Evolutionary conservation across 305 asterid species (phyloP).

Genomic region (Solanum chacoense): DNA sequence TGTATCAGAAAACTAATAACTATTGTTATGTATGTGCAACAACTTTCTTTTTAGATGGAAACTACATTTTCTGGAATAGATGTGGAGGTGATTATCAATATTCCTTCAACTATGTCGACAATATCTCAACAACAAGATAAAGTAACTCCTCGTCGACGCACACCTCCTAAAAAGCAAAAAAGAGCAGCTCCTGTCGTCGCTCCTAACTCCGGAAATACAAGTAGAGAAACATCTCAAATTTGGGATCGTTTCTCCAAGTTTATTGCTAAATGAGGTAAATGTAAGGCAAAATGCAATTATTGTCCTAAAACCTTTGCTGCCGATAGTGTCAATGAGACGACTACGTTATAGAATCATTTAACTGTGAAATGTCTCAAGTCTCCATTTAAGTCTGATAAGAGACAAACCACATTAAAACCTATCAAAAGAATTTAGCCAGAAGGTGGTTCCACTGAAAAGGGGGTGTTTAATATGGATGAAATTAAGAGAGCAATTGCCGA

Average conservation of each 20-base stretch:
- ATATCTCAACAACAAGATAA: neutral
- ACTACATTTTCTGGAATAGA: neutral
- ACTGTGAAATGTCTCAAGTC: neutral
- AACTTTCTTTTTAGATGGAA: neutral
- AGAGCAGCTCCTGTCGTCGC: neutral
- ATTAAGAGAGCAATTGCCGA: neutral
- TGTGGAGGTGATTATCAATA: no score
- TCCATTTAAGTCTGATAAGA: no score
- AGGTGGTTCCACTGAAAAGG: neutral
- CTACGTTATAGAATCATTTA: neutral
- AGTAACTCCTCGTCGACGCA: neutral
- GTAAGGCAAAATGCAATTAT: neutral
- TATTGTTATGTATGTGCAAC: neutral
- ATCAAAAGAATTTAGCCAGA: neutral
- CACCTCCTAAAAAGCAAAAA: neutral
- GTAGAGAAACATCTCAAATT: neutral
- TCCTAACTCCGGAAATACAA: neutral
- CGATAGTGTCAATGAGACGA: neutral
- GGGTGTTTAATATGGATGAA: neutral
- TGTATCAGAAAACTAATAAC: neutral
- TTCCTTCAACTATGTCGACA: neutral
- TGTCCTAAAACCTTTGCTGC: neutral
- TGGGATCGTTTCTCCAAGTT: neutral
- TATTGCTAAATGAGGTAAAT: neutral
- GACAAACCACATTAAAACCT: neutral